Percentiles rank a stretch among this genome's conserved stretches.
These are phyloP conservation scores for Papiliotrema terrestris DNA, from an alignment of 1,284 basidiomycete genomes.

Conservation along the genomic window DNA sequence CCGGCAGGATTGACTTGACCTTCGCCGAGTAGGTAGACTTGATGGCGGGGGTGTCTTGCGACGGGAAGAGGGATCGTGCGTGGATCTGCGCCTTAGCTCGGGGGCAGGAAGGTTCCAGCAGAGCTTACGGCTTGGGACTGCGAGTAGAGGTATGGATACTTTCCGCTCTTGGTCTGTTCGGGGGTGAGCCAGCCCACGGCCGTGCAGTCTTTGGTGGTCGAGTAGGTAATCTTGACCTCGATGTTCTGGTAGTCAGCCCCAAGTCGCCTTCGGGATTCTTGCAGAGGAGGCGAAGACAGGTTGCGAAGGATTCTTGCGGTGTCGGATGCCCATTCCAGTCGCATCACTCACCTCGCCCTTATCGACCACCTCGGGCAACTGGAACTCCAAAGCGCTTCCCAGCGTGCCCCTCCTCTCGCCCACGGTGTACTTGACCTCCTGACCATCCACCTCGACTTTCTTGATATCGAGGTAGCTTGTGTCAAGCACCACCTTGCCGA, in stretches of 20 bases:
- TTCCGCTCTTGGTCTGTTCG: slow-evolving; percentile 83
- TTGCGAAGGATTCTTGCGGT: too few relatives aligned
- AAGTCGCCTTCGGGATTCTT: too few relatives aligned
- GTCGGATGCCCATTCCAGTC: too few relatives aligned
- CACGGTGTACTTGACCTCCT: slow-evolving; percentile 57
- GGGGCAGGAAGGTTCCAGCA: too few relatives aligned
- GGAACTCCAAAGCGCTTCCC: slow-evolving; percentile 47
- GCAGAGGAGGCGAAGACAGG: too few relatives aligned
- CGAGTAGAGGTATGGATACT: slow-evolving; percentile 85
- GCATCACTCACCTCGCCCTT: slow-evolving; percentile 41
- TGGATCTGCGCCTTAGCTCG: slow-evolving; percentile 57
- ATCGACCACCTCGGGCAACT: slow-evolving; percentile 32
- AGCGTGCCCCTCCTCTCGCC: slow-evolving; percentile 45
- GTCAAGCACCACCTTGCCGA: slow-evolving; percentile 73
- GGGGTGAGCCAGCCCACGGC: slow-evolving; percentile 93
- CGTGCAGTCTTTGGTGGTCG: slow-evolving; percentile 71
- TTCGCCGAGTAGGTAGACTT: slow-evolving; percentile 67
- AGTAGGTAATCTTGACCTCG: slow-evolving; percentile 63
- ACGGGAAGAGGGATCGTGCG: slow-evolving; percentile 70
- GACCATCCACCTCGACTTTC: slow-evolving; percentile 58
- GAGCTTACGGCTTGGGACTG: slow-evolving; percentile 73
- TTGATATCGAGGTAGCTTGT: slow-evolving; percentile 68
- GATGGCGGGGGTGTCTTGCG: slow-evolving; percentile 59
- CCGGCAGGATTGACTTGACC: slow-evolving; percentile 70
- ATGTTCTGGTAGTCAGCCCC: slow-evolving; percentile 52